Evolutionary conservation across 2,329 filamentous ascomycete species (phyloP).

Genomic region (Pseudogymnoascus sp.): DNA sequence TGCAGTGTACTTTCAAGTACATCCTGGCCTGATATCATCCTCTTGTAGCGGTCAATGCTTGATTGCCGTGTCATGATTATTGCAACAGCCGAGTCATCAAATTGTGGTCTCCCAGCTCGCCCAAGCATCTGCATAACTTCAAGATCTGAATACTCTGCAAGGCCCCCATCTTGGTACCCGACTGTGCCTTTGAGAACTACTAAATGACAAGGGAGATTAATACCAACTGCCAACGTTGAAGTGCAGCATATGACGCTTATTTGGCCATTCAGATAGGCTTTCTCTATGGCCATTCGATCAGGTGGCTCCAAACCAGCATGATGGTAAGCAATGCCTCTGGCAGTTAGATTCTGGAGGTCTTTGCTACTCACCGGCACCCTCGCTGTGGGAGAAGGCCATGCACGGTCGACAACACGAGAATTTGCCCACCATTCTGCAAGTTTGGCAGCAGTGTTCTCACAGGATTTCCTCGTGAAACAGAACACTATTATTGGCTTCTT

Average conservation of each 20-base stretch:
- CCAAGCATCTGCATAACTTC: slow-evolving; percentile 90
- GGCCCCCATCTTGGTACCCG: slow-evolving; percentile 50
- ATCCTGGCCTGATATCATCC: slow-evolving; percentile 65
- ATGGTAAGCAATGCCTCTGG: slow-evolving; percentile 66
- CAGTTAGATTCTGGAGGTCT: slow-evolving; percentile 46
- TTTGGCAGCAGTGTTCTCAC: slow-evolving; percentile 56
- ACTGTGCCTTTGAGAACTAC: slow-evolving; percentile 77
- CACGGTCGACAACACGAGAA: slow-evolving; percentile 41
- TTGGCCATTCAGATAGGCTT: slow-evolving; percentile 59
- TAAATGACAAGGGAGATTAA: slow-evolving; percentile 77
- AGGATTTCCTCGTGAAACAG: slow-evolving; percentile 67
- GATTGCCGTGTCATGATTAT: slow-evolving; percentile 70
- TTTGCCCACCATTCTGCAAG: slow-evolving; percentile 59
- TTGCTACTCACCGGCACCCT: slow-evolving; percentile 45
- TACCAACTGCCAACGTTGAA: slow-evolving; percentile 72
- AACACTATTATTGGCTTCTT: slow-evolving; percentile 77
- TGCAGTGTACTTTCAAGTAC: slow-evolving; percentile 72
- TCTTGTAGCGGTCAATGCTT: slow-evolving; percentile 59
- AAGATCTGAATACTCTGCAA: slow-evolving; percentile 69
- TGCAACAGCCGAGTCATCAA: slow-evolving; percentile 66
- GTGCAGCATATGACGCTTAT: slow-evolving; percentile 79
- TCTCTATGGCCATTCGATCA: slow-evolving; percentile 61
- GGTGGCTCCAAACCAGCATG: slow-evolving; percentile 63
- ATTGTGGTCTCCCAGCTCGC: slow-evolving; percentile 74
- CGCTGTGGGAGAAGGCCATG: slow-evolving; percentile 54